Percentiles rank a stretch among this genome's conserved stretches.
These are phyloP conservation scores for Besnoitia besnoiti DNA, from an alignment of 169 alveolate genomes.

Conservation along the genomic window DNA sequence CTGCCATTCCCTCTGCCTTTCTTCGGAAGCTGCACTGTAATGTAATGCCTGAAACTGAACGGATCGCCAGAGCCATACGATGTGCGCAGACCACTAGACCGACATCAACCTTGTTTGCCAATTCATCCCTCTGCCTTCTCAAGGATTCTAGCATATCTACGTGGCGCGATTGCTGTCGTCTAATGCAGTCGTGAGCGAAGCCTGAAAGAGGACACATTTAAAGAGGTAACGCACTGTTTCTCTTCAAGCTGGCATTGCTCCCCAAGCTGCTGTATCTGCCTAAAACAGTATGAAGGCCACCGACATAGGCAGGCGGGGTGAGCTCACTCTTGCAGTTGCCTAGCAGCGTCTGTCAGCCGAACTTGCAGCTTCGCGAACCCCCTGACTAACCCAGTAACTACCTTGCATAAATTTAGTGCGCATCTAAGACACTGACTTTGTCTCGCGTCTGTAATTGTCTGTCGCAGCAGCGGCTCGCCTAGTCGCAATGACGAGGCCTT, in stretches of 20 bases:
- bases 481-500: neutral
- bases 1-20: neutral
- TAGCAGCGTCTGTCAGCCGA: neutral
- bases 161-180: neutral
- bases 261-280: neutral
- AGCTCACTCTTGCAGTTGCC: neutral
- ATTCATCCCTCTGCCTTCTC: neutral
- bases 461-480: neutral
- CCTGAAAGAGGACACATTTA: neutral
- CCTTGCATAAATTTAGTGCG: neutral
- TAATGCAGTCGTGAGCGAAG: neutral
- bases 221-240: neutral
- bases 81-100: neutral
- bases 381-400: neutral
- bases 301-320: neutral
- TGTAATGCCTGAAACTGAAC: neutral
- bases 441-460: neutral
- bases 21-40: neutral
- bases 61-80: neutral
- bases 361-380: neutral
- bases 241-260: conserved; percentile 4
- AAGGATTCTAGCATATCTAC: neutral
- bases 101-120: neutral
- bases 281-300: neutral
- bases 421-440: neutral